Evolutionary conservation across 345 rosid genomes (phyloP).

Genomic region (Moringa oleifera): DNA sequence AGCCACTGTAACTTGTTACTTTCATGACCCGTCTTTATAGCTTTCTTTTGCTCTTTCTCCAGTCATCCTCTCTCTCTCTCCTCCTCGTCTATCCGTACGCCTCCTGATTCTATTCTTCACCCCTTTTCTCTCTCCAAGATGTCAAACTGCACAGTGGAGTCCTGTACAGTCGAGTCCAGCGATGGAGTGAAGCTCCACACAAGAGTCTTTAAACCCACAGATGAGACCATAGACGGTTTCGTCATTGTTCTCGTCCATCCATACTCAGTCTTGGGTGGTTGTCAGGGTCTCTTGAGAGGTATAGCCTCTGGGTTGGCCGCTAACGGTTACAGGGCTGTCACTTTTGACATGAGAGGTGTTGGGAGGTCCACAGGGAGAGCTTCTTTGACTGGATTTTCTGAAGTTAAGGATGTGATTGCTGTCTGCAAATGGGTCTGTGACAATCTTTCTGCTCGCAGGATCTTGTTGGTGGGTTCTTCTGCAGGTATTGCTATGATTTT

Average conservation of each 20-base stretch:
- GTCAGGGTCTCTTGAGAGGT: constrained; percentile 67
- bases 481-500: constrained; percentile 59
- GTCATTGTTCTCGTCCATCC: constrained; percentile 86
- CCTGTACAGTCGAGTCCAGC: constrained; percentile 43
- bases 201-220: constrained; percentile 55
- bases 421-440: constrained; percentile 72
- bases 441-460: constrained; percentile 45
- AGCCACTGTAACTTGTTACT: too few species aligned
- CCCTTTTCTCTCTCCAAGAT: constrained; percentile 11
- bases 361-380: constrained; percentile 81
- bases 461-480: constrained; percentile 85
- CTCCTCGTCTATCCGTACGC: neutral
- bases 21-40: neutral
- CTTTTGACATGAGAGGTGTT: constrained; percentile 93
- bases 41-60: constrained; percentile 2
- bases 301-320: constrained; percentile 61
- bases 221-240: constrained; percentile 27
- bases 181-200: constrained; percentile 52
- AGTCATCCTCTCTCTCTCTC: neutral
- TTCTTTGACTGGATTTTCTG: constrained; percentile 79
- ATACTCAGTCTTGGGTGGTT: constrained; percentile 78
- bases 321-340: constrained; percentile 57
- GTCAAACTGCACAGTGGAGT: constrained; percentile 43
- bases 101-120: neutral
- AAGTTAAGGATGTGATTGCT: constrained; percentile 77